Evolutionary conservation across 2,329 filamentous ascomycete genomes (phyloP).

Genomic region (Sphaerulina vaccinii): DNA sequence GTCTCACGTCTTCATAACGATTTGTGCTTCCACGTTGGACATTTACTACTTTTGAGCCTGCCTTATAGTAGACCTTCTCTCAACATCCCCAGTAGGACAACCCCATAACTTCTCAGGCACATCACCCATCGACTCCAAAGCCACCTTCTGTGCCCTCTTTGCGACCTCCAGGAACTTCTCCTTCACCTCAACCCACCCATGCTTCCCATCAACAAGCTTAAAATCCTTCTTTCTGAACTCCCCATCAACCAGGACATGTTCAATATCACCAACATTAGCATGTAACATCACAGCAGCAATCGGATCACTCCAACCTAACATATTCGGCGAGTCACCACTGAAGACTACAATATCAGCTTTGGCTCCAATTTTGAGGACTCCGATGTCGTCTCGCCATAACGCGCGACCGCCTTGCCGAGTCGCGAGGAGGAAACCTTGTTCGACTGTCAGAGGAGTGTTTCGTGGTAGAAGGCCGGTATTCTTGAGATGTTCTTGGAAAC

Average conservation of each 20-base stretch:
- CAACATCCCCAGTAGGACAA: slow-evolving; percentile 7
- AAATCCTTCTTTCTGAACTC: slow-evolving; percentile 50
- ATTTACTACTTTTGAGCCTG: no score
- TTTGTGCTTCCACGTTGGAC: no score
- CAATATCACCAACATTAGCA: slow-evolving; percentile 53
- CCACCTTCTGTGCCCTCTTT: slow-evolving; percentile 10
- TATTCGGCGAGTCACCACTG: slow-evolving; percentile 49
- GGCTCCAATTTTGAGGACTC: slow-evolving; percentile 50
- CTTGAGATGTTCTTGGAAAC: slow-evolving; percentile 36
- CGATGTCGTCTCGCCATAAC: slow-evolving; percentile 53
- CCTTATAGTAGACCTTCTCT: no score
- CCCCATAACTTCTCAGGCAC: slow-evolving; percentile 20
- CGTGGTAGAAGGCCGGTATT: slow-evolving; percentile 45
- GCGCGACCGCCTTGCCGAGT: slow-evolving; percentile 55
- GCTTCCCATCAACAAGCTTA: slow-evolving; percentile 17
- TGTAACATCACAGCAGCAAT: slow-evolving; percentile 59
- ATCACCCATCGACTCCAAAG: not conserved
- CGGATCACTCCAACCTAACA: slow-evolving; percentile 57
- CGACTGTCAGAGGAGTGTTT: slow-evolving; percentile 53
- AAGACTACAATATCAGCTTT: slow-evolving; percentile 58
- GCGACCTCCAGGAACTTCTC: slow-evolving; percentile 17
- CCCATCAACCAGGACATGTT: slow-evolving; percentile 53
- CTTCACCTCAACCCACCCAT: slow-evolving; percentile 13
- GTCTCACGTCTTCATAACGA: no score
- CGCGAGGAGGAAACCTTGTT: slow-evolving; percentile 57